Evolutionary conservation across 73 alveolate genomes (phyloP), one percentile per base, ranked within the genome.

Genomic region (Stentor coeruleus): DNA sequence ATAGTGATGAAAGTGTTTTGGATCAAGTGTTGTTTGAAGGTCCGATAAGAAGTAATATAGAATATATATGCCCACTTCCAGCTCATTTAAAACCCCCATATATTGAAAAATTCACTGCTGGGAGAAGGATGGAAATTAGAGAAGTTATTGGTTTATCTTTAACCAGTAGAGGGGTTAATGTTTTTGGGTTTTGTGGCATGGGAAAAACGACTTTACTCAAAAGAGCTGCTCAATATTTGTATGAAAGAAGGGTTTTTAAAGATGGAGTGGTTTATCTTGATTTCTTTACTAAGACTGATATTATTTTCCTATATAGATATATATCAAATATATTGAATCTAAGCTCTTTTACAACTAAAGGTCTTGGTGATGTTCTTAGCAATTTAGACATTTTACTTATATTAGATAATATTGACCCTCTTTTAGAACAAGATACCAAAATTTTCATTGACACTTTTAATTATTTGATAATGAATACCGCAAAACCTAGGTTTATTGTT

Each of bases 181-280:
- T 75, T 1, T 20, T 20, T 38, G 83, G 83, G 2, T n/a, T 37
- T 37, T 14, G 38, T 33, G 83, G 83, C 0, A 39, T 40, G 26
- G 83, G 83, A 20, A 75, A 75, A 2, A 39, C 83, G 20, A 75
- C n/a, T 30, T 66, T 75, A 20, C 33, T 75, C 20, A 37, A 75
- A 35, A 28, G 59, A n/a, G 83, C 83, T 20, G 83, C 81, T 26
- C 37, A 36, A 31, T 75, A 75, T 38, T 75, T 38, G 38, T 75
- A 39, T 38, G 83, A 75, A 38, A 31, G 83, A 75, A 75, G 83
- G 2, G n/a, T 75, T 75, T 75, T 75, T 38, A 75, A 14, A 40
- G 83, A 75, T 6, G 83, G 83, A 1, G 83, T 75, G 14, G 83
- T 75, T 20, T 75, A 75, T 75, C 26, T 75, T 35, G 83, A 75